Conservation (phyloP, 2,329 filamentous ascomycete genomes). For the Botrytis deweyae region DNA sequence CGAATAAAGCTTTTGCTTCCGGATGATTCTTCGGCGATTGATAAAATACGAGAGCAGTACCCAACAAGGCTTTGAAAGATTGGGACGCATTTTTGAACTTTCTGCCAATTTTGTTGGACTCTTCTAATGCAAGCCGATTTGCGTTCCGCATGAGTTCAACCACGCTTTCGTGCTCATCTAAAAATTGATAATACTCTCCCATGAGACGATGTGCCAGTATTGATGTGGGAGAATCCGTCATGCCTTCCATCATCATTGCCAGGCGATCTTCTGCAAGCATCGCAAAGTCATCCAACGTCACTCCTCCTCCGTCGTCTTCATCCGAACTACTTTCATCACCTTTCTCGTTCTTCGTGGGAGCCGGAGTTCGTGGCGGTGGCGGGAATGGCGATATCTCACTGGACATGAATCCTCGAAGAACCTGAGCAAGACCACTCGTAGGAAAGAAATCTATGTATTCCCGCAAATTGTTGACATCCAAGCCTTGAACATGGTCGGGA, state of each 20-base stretch:
- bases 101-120: conserved; percentile 67
- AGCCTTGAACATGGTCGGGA: conserved; percentile 67
- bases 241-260: conserved; percentile 75
- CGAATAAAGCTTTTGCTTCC: conserved; percentile 84
- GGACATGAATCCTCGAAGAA: conserved; percentile 77
- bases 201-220: conserved; percentile 80
- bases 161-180: conserved; percentile 82
- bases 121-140: conserved; percentile 56
- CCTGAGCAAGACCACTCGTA: conserved; percentile 75
- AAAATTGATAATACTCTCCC: conserved; percentile 75
- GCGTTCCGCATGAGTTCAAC: conserved; percentile 79
- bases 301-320: conserved; percentile 56
- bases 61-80: conserved; percentile 73
- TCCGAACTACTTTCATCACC: conserved; percentile 54
- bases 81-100: conserved; percentile 68
- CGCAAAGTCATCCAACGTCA: conserved; percentile 54
- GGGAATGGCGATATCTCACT: conserved; percentile 83
- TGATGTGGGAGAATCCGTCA: conserved; percentile 63
- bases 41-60: conserved; percentile 84
- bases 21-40: conserved; percentile 86
- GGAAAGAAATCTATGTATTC: conserved; percentile 85
- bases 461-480: conserved; percentile 74
- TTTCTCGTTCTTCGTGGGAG: conserved; percentile 41
- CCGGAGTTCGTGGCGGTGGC: conserved; percentile 52
- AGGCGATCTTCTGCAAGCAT: conserved; percentile 76